phyloP scores from a whole-genome alignment of 345 rosid species.

The Dipteronia sinensis region DNA sequence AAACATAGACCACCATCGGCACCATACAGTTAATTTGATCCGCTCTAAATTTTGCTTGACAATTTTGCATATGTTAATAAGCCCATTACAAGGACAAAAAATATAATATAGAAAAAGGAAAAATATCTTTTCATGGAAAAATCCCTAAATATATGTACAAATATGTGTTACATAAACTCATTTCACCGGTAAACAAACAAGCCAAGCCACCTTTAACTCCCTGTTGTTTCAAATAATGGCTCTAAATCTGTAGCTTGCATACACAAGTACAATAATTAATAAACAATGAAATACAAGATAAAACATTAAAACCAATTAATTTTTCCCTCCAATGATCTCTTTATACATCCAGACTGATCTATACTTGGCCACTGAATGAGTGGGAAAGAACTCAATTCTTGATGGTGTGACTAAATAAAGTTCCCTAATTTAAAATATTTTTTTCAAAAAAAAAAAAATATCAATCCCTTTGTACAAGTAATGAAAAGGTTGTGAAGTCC shows the following conservation, averaged over 20 bases:
- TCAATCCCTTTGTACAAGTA: too few relatives aligned
- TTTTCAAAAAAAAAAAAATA: not conserved
- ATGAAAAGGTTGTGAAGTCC: too few relatives aligned
- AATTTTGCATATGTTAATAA: not conserved
- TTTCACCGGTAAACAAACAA: not conserved
- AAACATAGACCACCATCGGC: not conserved
- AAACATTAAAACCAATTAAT: too few relatives aligned
- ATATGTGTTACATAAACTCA: not conserved
- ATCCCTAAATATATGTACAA: not conserved
- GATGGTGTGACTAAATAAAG: not conserved
- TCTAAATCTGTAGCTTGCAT: not conserved
- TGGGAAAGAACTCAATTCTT: not conserved
- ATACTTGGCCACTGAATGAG: not conserved
- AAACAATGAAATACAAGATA: not conserved
- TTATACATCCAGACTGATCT: not conserved
- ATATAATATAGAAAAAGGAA: not conserved
- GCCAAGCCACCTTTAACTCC: not conserved
- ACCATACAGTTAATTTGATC: not conserved
- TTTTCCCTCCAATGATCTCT: not conserved
- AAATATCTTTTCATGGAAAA: not conserved
- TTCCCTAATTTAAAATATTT: not conserved
- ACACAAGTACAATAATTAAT: not conserved
- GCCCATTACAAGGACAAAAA: not conserved
- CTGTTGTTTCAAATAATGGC: not conserved
- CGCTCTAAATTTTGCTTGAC: not conserved